Conservation (phyloP, 2,329 filamentous ascomycete species). For the Clarireedia homoeocarpa region DNA sequence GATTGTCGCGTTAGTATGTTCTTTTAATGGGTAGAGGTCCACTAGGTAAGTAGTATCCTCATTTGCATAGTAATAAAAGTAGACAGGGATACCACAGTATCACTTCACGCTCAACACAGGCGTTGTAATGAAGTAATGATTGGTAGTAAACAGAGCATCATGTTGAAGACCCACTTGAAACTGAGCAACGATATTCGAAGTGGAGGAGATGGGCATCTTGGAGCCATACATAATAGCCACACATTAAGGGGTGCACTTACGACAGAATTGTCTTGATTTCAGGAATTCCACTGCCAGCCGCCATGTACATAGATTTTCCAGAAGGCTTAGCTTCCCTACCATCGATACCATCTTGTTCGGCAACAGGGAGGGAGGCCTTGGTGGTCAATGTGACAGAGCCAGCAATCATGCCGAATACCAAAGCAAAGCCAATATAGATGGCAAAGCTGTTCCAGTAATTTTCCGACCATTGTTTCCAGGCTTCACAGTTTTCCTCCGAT, state of each 20-base stretch:
- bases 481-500: conserved; percentile 23
- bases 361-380: conserved; percentile 39
- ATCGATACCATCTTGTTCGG: conserved; percentile 15
- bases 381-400: conserved; percentile 42
- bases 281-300: conserved; percentile 50
- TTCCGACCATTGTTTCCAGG: conserved; percentile 21
- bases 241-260: background rate
- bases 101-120: too few relatives aligned
- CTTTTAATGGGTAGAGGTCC: background rate
- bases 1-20: conserved; percentile 25
- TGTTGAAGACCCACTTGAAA: too few relatives aligned
- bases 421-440: conserved; percentile 41
- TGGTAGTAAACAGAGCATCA: too few relatives aligned
- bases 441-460: conserved; percentile 36
- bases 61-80: too few relatives aligned
- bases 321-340: conserved; percentile 32
- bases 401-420: conserved; percentile 42
- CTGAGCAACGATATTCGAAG: too few relatives aligned
- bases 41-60: background rate
- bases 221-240: too few relatives aligned
- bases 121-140: too few relatives aligned
- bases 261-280: conserved; percentile 52
- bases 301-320: conserved; percentile 45
- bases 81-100: too few relatives aligned
- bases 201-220: too few relatives aligned